phyloP scores from a whole-genome alignment of 495 filamentous ascomycete species.

The Lasiosphaeris hirsuta region DNA sequence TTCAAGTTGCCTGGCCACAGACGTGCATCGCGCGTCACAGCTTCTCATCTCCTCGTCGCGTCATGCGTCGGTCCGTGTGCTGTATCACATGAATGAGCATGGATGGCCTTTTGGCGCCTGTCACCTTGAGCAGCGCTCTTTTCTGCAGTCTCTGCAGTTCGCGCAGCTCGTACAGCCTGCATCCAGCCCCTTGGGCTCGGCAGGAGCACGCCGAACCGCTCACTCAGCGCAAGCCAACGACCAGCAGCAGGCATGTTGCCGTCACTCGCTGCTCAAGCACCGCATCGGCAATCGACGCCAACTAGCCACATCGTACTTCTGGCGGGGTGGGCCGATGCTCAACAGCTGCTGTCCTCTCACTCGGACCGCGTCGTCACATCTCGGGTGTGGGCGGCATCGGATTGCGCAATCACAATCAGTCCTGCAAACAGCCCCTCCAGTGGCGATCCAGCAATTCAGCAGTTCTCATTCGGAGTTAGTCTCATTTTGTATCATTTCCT shows the following conservation, averaged over 20 bases:
- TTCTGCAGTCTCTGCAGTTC: slow-evolving; percentile 3
- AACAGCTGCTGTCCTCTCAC: not conserved
- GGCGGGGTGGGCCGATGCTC: not conserved
- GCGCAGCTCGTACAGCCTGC: not conserved
- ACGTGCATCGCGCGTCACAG: not conserved
- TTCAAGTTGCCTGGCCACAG: not conserved
- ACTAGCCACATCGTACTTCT: no score
- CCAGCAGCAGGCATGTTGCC: no score
- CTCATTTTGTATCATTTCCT: no score
- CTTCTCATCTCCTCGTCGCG: no score
- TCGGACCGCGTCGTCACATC: not conserved
- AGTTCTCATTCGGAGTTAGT: no score
- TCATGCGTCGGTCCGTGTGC: not conserved
- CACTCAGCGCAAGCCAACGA: no score
- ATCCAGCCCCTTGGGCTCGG: no score
- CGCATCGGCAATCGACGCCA: no score
- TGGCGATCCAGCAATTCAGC: not conserved
- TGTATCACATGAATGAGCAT: slow-evolving; percentile 5
- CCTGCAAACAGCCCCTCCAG: not conserved
- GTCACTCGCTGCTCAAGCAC: no score
- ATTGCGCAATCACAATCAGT: not conserved
- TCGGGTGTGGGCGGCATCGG: not conserved
- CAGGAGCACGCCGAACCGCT: no score
- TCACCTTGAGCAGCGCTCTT: no score
- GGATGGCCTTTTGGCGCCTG: no score